Percentiles rank a stretch among this genome's conserved stretches.
Evolutionary conservation across 306 rosid genomes (phyloP).

Genomic region (Medicago lupulina): DNA sequence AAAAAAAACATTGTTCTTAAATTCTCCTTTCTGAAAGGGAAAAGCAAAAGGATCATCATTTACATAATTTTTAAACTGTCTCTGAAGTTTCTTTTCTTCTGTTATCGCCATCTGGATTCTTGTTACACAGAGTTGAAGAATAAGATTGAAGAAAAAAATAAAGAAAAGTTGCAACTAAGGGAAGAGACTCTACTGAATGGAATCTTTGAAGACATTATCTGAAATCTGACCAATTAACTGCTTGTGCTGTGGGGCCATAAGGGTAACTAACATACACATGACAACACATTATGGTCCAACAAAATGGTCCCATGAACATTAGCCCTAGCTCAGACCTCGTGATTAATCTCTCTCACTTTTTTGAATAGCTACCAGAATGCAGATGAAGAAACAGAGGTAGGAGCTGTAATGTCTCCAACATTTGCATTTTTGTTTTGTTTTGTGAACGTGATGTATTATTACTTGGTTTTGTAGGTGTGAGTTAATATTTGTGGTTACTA

Average conservation of each 20-base stretch:
- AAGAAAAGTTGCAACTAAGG: background rate
- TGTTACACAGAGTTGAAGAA: background rate
- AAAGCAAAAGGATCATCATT: slow-evolving; percentile 6
- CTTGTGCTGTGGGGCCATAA: background rate
- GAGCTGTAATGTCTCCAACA: background rate
- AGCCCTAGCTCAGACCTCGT: slow-evolving; percentile 3
- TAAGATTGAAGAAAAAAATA: background rate
- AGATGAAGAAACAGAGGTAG: background rate
- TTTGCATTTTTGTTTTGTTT: background rate
- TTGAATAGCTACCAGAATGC: background rate
- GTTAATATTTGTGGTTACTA: no score
- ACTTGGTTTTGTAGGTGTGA: background rate
- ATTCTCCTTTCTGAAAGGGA: slow-evolving; percentile 29
- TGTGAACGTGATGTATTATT: background rate
- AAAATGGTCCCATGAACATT: slow-evolving; percentile 20
- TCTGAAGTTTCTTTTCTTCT: slow-evolving; percentile 22
- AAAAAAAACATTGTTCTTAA: background rate
- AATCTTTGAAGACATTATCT: background rate
- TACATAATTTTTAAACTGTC: background rate
- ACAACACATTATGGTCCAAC: slow-evolving; percentile 5
- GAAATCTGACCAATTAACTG: background rate
- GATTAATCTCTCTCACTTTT: background rate
- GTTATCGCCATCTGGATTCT: slow-evolving; percentile 13
- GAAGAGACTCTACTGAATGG: background rate
- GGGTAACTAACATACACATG: slow-evolving; percentile 1